phyloP scores from a whole-genome alignment of 2,329 filamentous ascomycete species.

The Diplodia scrobiculata region DNA sequence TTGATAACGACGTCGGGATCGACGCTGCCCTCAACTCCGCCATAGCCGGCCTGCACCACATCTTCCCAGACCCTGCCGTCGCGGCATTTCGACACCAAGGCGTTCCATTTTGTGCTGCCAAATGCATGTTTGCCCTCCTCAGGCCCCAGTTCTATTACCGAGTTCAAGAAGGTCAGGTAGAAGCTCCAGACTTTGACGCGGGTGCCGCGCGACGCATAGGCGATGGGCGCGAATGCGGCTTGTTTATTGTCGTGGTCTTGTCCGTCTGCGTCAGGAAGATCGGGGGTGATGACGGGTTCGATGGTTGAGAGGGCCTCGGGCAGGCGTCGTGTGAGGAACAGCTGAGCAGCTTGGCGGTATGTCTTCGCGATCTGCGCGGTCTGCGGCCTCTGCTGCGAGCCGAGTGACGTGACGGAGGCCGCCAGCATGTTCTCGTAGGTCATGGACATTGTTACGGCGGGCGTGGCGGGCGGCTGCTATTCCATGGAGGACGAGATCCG shows the following conservation, averaged over 20 bases:
- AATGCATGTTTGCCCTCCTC: slow-evolving; percentile 90
- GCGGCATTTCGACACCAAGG: slow-evolving; percentile 77
- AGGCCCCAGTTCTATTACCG: slow-evolving; percentile 81
- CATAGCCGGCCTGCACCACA: slow-evolving; percentile 82
- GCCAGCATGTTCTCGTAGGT: slow-evolving; percentile 60
- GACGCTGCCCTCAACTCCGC: slow-evolving; percentile 83
- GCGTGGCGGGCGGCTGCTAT: slow-evolving; percentile 37
- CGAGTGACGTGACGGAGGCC: slow-evolving; percentile 70
- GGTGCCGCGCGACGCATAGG: slow-evolving; percentile 76
- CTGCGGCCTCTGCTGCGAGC: slow-evolving; percentile 59
- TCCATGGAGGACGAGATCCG: slow-evolving; percentile 47
- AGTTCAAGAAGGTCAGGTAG: slow-evolving; percentile 90
- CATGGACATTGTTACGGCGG: slow-evolving; percentile 46
- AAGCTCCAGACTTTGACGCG: slow-evolving; percentile 96
- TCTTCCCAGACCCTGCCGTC: slow-evolving; percentile 95
- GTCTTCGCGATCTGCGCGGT: slow-evolving; percentile 81
- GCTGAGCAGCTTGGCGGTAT: slow-evolving; percentile 89
- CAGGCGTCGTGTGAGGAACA: slow-evolving; percentile 91
- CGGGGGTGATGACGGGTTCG: slow-evolving; percentile 73
- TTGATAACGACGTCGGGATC: slow-evolving; percentile 94
- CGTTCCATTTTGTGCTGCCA: slow-evolving; percentile 81
- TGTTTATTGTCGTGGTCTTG: slow-evolving; percentile 30
- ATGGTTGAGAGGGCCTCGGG: slow-evolving; percentile 86
- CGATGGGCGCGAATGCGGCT: slow-evolving; percentile 66
- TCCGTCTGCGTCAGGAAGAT: slow-evolving; percentile 31